phyloP scores from a whole-genome alignment of 2,329 filamentous ascomycete genomes.

The Lecanicillium sp. region DNA sequence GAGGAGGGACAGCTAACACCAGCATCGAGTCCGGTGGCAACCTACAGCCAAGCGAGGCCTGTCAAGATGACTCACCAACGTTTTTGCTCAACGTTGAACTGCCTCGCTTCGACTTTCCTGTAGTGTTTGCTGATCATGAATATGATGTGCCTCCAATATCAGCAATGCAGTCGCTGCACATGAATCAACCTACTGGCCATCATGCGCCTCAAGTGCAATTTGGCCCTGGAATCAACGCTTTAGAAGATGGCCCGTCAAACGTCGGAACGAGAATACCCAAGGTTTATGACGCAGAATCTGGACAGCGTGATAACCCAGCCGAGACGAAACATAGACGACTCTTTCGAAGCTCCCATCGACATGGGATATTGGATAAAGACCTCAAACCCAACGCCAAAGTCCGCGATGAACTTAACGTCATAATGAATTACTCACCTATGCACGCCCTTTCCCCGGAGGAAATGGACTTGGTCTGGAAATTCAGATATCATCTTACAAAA shows the following conservation, averaged over 20 bases:
- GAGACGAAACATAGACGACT: slow-evolving; percentile 91
- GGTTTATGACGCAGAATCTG: slow-evolving; percentile 91
- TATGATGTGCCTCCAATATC: slow-evolving; percentile 82
- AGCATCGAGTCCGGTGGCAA: slow-evolving; percentile 26
- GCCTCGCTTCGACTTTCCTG: slow-evolving; percentile 87
- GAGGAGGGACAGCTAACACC: slow-evolving; percentile 25
- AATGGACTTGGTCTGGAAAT: slow-evolving; percentile 95
- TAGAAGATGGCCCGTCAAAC: slow-evolving; percentile 41
- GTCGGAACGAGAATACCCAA: slow-evolving; percentile 59
- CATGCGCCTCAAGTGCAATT: slow-evolving; percentile 80
- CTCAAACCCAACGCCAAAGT: slow-evolving; percentile 94
- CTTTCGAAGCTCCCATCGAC: slow-evolving; percentile 81
- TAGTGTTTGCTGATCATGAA: slow-evolving; percentile 91
- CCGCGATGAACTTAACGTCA: slow-evolving; percentile 82
- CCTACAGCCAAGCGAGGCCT: slow-evolving; percentile 20
- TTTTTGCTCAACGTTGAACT: slow-evolving; percentile 88
- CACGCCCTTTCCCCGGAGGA: slow-evolving; percentile 83
- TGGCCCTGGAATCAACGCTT: slow-evolving; percentile 77
- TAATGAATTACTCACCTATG: slow-evolving; percentile 88
- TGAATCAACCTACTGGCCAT: slow-evolving; percentile 53
- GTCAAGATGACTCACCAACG: slow-evolving; percentile 37
- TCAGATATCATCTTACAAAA: slow-evolving; percentile 84
- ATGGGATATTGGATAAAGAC: slow-evolving; percentile 90
- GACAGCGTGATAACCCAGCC: slow-evolving; percentile 81
- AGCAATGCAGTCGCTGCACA: slow-evolving; percentile 50